Conservation (phyloP, 169 alveolate genomes). For the Eimeria sp. region DNA sequence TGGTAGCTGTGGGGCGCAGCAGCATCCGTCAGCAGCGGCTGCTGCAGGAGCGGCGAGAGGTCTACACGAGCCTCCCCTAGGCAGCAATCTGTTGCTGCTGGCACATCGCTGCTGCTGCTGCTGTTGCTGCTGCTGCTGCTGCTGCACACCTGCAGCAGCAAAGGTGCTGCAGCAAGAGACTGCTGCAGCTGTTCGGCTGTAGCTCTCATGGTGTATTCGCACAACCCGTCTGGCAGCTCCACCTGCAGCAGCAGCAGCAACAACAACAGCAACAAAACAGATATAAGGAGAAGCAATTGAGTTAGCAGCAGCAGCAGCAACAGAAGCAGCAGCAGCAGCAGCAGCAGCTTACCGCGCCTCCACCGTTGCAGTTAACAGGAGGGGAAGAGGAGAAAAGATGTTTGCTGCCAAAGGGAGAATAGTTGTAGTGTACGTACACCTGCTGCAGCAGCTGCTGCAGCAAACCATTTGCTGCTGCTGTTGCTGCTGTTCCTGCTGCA, state of each 20-base stretch:
- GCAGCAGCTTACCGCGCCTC: neutral
- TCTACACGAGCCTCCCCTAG: conserved; percentile 22
- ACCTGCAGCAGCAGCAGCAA: neutral
- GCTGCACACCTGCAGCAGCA: conserved; percentile 42
- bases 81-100: conserved; percentile 1
- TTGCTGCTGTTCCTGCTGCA: neutral
- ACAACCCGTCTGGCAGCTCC: conserved; percentile 21
- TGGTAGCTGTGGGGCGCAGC: conserved; percentile 64
- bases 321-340: neutral
- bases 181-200: conserved; percentile 48
- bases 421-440: conserved; percentile 75
- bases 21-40: neutral
- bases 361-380: conserved; percentile 69
- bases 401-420: conserved; percentile 45
- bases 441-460: conserved; percentile 37
- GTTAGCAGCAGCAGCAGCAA: too few relatives aligned
- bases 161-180: conserved; percentile 30
- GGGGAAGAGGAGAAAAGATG: conserved; percentile 62
- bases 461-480: neutral
- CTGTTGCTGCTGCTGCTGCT: conserved; percentile 65
- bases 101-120: neutral
- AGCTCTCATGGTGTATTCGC: conserved; percentile 54
- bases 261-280: conserved; percentile 24
- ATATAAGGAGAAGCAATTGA: too few relatives aligned
- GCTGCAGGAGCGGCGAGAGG: conserved; percentile 9